Evolutionary conservation across 75 land plant genomes (phyloP).

Genomic region (Ceratopteris richardii): DNA sequence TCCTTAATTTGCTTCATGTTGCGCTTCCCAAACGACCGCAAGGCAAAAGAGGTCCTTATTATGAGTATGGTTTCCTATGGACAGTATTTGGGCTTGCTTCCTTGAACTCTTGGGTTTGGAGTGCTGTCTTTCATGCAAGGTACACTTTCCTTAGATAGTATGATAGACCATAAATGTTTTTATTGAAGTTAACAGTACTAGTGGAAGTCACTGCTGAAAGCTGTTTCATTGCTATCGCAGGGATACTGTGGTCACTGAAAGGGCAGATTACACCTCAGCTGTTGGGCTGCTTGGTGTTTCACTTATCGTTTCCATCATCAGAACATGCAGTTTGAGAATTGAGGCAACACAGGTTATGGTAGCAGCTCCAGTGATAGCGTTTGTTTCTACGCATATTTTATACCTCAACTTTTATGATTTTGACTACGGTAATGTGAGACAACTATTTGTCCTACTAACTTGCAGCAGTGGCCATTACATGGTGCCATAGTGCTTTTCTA

Average conservation of each 20-base stretch:
- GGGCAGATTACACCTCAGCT: slow-evolving; percentile 79
- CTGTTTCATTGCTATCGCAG: no score
- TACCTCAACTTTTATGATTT: slow-evolving; percentile 79
- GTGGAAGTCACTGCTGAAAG: no score
- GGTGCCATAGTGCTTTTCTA: background rate
- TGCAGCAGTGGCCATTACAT: slow-evolving; percentile 32
- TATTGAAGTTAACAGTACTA: no score
- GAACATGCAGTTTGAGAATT: slow-evolving; percentile 53
- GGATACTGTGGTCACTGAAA: slow-evolving; percentile 68
- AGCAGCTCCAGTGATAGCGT: slow-evolving; percentile 77
- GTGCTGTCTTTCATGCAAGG: slow-evolving; percentile 79
- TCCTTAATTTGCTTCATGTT: slow-evolving; percentile 56
- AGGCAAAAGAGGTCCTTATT: slow-evolving; percentile 42
- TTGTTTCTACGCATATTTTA: slow-evolving; percentile 85
- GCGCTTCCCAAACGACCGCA: slow-evolving; percentile 62
- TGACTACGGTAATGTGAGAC: slow-evolving; percentile 82
- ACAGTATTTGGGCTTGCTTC: slow-evolving; percentile 74
- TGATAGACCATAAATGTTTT: no score
- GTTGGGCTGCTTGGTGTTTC: slow-evolving; percentile 65
- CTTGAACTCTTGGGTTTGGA: slow-evolving; percentile 96
- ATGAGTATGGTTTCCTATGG: slow-evolving; percentile 80
- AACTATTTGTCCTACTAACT: slow-evolving; percentile 72
- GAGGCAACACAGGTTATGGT: slow-evolving; percentile 97
- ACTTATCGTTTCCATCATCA: slow-evolving; percentile 60
- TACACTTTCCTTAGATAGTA: no score